These are phyloP conservation scores for Bacterosira constricta DNA, from an alignment of 108 stramenopile genomes.

Conservation along the genomic window DNA sequence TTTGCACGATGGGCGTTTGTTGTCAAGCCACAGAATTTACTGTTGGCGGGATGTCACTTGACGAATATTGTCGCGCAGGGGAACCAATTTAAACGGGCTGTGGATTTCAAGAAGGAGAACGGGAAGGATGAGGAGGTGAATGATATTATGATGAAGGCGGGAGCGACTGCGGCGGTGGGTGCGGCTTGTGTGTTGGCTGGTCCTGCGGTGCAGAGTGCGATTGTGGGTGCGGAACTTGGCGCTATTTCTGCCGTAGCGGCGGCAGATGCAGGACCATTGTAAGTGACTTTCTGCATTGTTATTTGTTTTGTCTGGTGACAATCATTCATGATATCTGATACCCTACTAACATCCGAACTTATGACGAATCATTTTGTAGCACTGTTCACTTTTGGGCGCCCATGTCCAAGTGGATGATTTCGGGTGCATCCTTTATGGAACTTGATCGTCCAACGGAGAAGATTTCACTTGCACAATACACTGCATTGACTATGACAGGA, in stretches of 20 bases:
- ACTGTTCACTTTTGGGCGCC: constrained; percentile 84
- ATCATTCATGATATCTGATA: background rate
- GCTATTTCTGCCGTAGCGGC: constrained; percentile 68
- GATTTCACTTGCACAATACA: constrained; percentile 82
- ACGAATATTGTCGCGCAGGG: constrained; percentile 81
- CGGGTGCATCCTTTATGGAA: constrained; percentile 81
- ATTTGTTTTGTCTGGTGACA: background rate
- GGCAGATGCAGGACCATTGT: constrained; percentile 70
- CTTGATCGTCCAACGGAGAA: constrained; percentile 87
- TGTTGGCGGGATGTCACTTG: constrained; percentile 72
- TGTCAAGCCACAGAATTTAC: constrained; percentile 80
- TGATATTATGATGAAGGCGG: constrained; percentile 65
- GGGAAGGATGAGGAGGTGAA: constrained; percentile 74
- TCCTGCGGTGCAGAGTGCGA: constrained; percentile 53
- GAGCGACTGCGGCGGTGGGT: constrained; percentile 63
- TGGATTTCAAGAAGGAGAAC: constrained; percentile 70
- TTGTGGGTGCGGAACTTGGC: constrained; percentile 64
- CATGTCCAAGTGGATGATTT: constrained; percentile 89
- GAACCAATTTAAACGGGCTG: constrained; percentile 81
- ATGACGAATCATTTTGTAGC: background rate
- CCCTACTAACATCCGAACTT: background rate
- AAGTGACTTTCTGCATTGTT: background rate
- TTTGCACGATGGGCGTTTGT: constrained; percentile 87
- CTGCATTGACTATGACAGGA: constrained; percentile 83
- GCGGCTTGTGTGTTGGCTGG: constrained; percentile 62